These are phyloP conservation scores for Plantago elongata DNA, from an alignment of 257 asterid genomes.

Conservation along the genomic window DNA sequence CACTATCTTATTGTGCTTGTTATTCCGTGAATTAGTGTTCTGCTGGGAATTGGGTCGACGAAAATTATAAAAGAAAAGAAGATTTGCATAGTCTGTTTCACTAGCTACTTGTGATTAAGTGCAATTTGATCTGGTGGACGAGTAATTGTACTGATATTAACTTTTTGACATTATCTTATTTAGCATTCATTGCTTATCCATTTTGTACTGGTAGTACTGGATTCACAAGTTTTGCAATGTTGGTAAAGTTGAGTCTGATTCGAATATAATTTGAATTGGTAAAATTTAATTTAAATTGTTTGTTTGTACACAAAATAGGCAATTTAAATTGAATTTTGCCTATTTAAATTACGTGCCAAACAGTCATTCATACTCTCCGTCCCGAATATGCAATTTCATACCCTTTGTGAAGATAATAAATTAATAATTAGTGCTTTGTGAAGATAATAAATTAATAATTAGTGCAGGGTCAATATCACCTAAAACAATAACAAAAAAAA, in stretches of 20 bases:
- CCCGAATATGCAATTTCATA: not conserved
- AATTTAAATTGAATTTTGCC: no score
- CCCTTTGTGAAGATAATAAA: not conserved
- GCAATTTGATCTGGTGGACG: not conserved
- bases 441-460: not conserved
- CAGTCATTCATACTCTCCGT: not conserved
- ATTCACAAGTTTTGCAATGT: not conserved
- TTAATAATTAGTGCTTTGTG: not conserved
- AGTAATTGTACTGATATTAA: not conserved
- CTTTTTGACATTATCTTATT: not conserved
- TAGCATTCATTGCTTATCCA: no score
- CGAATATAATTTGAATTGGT: no score
- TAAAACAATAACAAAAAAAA: not conserved
- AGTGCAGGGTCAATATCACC: not conserved
- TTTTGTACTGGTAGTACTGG: not conserved
- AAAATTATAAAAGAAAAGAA: not conserved
- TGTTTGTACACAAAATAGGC: no score
- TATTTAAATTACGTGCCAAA: no score
- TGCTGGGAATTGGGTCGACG: not conserved
- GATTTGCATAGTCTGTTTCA: not conserved
- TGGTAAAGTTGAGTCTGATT: not conserved
- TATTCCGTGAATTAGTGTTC: not conserved
- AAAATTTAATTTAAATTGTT: no score
- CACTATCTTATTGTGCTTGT: no score
- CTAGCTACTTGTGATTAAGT: not conserved